Evolutionary conservation across 305 asterid species (phyloP), one percentile per base, ranked within the genome.

Genomic region (Ruellia speciosa): DNA sequence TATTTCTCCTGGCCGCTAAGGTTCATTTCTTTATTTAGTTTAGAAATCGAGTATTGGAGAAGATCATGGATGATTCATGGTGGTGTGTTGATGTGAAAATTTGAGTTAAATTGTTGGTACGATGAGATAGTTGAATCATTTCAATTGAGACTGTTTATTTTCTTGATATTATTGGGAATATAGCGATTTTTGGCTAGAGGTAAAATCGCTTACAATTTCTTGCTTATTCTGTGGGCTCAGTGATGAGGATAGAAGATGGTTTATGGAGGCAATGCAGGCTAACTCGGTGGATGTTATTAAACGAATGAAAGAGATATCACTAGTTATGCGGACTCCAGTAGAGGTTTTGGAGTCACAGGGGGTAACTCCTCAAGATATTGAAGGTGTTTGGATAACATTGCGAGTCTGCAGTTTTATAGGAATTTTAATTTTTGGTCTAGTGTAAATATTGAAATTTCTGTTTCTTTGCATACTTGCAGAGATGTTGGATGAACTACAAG

Each of bases 211-310:
- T 14, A 12, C 17, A 39, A 12, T 14, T 56, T 18, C 5, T 64
- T 35, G n/a, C 14, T 56, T 11, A 18, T 7, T 62, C 39, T 24
- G 13, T 51, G 64, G 59, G 56, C 18, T 58, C 65, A 90, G 97
- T 61, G 99, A 92, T 78, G 97, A 88, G 70, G 97, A 92, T 49
- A 67, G 83, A 60, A 82, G 50, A 72, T 92, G 97, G 99, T 92
- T 92, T 62, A 79, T 78, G 96, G 99, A 92, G 65, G 99, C 99
- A 63, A 84, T 88, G 94, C 95, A 92, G 75, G 74, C 88, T 7
- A 94, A 88, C 50, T 82, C 95, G 4, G 75, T 92, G 13, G 97
- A 88, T 64, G 89, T 86, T 8, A 34, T 81, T 16, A 77, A 74
- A 67, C 71, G 96, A 58, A 86, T 88, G 95, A 88, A 82, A 64